Conservation (phyloP, 176 grass and related monocot genomes). For the Oryza australiensis region DNA sequence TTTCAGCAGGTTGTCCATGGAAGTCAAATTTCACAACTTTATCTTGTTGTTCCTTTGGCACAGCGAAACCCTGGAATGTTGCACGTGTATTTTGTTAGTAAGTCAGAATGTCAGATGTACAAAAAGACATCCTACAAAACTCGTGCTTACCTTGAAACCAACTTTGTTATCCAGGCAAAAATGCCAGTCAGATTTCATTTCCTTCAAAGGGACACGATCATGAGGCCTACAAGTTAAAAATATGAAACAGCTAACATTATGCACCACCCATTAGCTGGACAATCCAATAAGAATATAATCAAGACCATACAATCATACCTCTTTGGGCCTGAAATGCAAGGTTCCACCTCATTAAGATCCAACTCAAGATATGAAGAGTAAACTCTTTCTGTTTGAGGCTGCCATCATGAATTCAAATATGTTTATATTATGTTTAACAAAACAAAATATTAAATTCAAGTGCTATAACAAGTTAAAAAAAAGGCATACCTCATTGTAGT, state of each 20-base stretch:
- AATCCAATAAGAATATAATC: neutral
- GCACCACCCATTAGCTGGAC: neutral
- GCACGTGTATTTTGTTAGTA: slow-evolving; percentile 9
- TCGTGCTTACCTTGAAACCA: slow-evolving; percentile 73
- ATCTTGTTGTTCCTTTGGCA: slow-evolving; percentile 73
- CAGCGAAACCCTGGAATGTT: slow-evolving; percentile 65
- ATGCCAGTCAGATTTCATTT: slow-evolving; percentile 96
- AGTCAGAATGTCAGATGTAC: neutral
- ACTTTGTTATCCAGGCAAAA: slow-evolving; percentile 71
- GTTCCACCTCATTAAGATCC: slow-evolving; percentile 72
- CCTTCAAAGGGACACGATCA: slow-evolving; percentile 85
- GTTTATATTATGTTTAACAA: neutral
- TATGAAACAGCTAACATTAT: slow-evolving; percentile 11
- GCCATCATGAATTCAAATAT: slow-evolving; percentile 32
- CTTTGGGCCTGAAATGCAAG: slow-evolving; percentile 86
- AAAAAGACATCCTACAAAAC: neutral
- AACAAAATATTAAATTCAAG: slow-evolving; percentile 2
- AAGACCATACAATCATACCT: slow-evolving; percentile 54
- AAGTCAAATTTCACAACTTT: slow-evolving; percentile 86
- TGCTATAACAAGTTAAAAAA: slow-evolving; percentile 4
- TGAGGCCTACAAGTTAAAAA: slow-evolving; percentile 66
- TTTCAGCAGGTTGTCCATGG: slow-evolving; percentile 71
- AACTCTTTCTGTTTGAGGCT: slow-evolving; percentile 68
- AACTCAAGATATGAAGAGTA: slow-evolving; percentile 93
- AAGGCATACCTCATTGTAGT: slow-evolving; percentile 68